A percentile compares a stretch with the other conserved stretches of the same genome.
Conservation (phyloP, 495 filamentous ascomycete species). For the Penicillium goetzii region DNA sequence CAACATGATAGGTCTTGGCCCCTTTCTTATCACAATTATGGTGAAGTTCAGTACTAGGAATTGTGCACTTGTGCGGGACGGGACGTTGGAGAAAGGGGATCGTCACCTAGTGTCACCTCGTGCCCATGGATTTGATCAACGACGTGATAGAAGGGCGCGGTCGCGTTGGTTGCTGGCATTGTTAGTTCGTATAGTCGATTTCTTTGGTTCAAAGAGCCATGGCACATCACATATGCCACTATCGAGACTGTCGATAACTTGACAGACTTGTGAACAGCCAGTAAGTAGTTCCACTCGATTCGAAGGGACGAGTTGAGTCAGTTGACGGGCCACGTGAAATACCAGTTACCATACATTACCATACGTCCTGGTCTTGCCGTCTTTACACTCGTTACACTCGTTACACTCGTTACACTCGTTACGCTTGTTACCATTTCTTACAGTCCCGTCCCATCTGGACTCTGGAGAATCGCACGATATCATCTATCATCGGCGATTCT, state of each 20-base stretch:
- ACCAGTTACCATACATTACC: neutral
- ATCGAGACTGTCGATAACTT: neutral
- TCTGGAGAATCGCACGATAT: neutral
- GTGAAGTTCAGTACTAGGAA: neutral
- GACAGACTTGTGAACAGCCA: neutral
- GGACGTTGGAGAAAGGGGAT: conserved; percentile 14
- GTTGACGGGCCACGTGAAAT: neutral
- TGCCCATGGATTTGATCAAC: conserved; percentile 1
- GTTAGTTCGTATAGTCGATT: neutral
- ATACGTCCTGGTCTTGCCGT: neutral
- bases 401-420: neutral
- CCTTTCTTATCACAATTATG: neutral
- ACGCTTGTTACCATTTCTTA: neutral
- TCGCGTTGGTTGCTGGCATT: conserved; percentile 3
- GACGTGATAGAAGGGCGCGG: conserved; percentile 15
- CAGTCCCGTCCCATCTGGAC: neutral
- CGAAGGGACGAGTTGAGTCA: neutral
- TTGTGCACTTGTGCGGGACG: conserved; percentile 7
- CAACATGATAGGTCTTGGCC: conserved; percentile 20
- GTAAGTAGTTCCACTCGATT: neutral
- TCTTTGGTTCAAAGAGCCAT: neutral
- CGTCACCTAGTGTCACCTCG: conserved; percentile 14
- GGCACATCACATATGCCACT: neutral
- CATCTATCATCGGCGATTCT: no score
- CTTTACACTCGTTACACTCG: neutral